Conservation (phyloP, 2,329 filamentous ascomycete species). For the Sordariomycetes sp. region DNA sequence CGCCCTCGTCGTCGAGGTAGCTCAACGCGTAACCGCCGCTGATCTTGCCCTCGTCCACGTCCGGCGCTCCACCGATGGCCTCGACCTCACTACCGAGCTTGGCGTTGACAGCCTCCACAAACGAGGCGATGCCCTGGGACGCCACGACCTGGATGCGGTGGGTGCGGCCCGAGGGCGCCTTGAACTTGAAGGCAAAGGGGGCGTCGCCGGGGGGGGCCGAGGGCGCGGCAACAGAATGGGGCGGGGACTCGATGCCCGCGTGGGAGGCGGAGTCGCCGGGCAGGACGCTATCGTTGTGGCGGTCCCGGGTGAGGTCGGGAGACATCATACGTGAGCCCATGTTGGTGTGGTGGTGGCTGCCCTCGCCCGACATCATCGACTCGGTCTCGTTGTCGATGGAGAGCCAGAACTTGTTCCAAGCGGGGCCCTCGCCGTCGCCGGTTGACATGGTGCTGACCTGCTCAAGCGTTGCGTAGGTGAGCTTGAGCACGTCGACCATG, state of each 20-base stretch:
- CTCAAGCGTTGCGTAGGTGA: constrained; percentile 95
- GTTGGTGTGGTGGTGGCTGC: constrained; percentile 56
- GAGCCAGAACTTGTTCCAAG: constrained; percentile 99
- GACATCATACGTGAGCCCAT: constrained; percentile 67
- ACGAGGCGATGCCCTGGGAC: constrained; percentile 66
- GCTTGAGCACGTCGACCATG: constrained; percentile 97
- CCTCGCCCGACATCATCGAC: constrained; percentile 90
- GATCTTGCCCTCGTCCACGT: constrained; percentile 69
- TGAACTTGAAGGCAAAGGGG: constrained; percentile 98
- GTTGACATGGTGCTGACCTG: constrained; percentile 94
- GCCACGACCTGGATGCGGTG: constrained; percentile 82
- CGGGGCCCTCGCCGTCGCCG: constrained; percentile 82
- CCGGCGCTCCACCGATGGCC: constrained; percentile 69
- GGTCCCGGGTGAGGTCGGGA: constrained; percentile 63
- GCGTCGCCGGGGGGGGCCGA: constrained; percentile 50
- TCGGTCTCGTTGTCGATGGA: constrained; percentile 92
- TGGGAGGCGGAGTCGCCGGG: constrained; percentile 95
- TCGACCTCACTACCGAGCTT: constrained; percentile 83
- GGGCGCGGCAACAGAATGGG: constrained; percentile 48
- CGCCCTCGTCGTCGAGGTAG: constrained; percentile 94
- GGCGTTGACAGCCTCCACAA: constrained; percentile 65
- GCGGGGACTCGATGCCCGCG: constrained; percentile 68
- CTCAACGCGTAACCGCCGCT: constrained; percentile 81
- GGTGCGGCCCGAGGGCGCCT: constrained; percentile 87
- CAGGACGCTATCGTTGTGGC: constrained; percentile 70